Evolutionary conservation across 345 rosid genomes (phyloP).

Genomic region (Nephelium lappaceum): DNA sequence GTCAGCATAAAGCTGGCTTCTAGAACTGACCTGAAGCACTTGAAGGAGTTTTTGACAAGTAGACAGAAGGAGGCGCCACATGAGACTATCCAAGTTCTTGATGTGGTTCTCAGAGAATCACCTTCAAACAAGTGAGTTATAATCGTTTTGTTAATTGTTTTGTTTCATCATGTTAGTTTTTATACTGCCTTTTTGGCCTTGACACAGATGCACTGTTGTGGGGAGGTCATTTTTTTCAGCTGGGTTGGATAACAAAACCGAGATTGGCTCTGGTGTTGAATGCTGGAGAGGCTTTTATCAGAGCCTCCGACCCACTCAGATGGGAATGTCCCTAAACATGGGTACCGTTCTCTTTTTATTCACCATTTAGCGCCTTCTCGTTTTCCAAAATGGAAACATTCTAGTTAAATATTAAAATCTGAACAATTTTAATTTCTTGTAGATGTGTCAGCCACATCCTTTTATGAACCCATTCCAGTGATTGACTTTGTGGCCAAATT

Average conservation of each 20-base stretch:
- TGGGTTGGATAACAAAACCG: constrained; percentile 47
- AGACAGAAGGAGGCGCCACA: constrained; percentile 61
- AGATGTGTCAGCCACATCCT: constrained; percentile 21
- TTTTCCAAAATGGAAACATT: background rate
- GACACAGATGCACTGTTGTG: constrained; percentile 50
- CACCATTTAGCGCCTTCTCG: background rate
- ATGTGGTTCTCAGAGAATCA: constrained; percentile 57
- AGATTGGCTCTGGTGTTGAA: constrained; percentile 61
- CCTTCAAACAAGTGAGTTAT: constrained; percentile 34
- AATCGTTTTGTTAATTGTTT: background rate
- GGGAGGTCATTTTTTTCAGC: constrained; percentile 61
- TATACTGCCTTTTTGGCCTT: background rate
- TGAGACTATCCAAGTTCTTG: constrained; percentile 64
- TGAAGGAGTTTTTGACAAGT: constrained; percentile 50
- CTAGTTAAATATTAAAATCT: background rate
- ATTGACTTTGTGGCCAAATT: constrained; percentile 14
- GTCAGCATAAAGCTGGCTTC: constrained; percentile 59
- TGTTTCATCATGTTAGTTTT: background rate
- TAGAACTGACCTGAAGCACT: constrained; percentile 55
- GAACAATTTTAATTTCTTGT: background rate
- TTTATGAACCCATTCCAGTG: constrained; percentile 16
- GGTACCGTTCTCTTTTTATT: constrained; percentile 25
- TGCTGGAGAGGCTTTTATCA: constrained; percentile 70
- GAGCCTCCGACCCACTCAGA: constrained; percentile 66
- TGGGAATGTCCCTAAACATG: constrained; percentile 63